phyloP scores from a whole-genome alignment of 176 grass and related monocot genomes.

The Oryza nivara region DNA sequence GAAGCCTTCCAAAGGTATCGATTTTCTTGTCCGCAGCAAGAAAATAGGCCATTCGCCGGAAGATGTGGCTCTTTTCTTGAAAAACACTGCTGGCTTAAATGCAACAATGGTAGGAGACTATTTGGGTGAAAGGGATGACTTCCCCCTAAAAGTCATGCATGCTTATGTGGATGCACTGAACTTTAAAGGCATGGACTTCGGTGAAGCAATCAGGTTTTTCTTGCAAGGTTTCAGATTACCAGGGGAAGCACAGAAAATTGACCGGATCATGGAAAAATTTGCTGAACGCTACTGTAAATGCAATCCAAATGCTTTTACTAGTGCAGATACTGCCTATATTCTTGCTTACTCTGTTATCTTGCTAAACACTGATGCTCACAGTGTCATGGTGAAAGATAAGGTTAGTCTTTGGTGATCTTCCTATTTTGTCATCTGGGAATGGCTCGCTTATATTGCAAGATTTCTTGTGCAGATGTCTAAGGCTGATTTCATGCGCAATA shows the following conservation, averaged over 20 bases:
- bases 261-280: slow-evolving; percentile 99
- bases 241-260: slow-evolving; percentile 99
- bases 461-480: slow-evolving; percentile 89
- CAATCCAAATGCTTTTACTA: slow-evolving; percentile 74
- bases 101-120: slow-evolving; percentile 90
- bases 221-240: slow-evolving; percentile 91
- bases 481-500: slow-evolving; percentile 91
- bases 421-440: slow-evolving; percentile 15
- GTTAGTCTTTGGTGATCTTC: slow-evolving; percentile 39
- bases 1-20: slow-evolving; percentile 95
- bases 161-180: slow-evolving; percentile 93
- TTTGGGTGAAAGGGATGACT: slow-evolving; percentile 94
- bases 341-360: slow-evolving; percentile 99
- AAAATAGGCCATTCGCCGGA: slow-evolving; percentile 81
- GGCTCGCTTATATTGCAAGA: slow-evolving; percentile 13
- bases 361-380: slow-evolving; percentile 98
- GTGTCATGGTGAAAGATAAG: slow-evolving; percentile 95
- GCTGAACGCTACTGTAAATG: slow-evolving; percentile 96
- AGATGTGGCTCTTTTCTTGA: slow-evolving; percentile 85
- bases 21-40: slow-evolving; percentile 86
- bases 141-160: slow-evolving; percentile 97
- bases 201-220: slow-evolving; percentile 91
- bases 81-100: slow-evolving; percentile 76
- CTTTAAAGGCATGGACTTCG: slow-evolving; percentile 88
- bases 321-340: slow-evolving; percentile 98